Evolutionary conservation across 2,329 filamentous ascomycete species (phyloP).

Genomic region (Arachnopeziza araneosa): DNA sequence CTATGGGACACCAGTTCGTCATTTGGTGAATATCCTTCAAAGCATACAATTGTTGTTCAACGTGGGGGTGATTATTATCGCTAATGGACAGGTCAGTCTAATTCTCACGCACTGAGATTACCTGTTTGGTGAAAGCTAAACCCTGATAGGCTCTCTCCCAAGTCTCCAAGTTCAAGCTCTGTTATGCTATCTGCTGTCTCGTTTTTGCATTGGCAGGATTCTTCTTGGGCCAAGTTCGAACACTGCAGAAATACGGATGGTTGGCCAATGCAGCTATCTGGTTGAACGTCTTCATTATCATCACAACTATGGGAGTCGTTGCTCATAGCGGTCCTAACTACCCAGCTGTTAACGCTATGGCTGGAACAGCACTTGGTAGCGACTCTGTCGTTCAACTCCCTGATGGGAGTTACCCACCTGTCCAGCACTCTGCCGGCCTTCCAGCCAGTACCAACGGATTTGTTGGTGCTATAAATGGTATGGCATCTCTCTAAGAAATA

Average conservation of each 20-base stretch:
- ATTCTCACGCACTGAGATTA: slow-evolving; percentile 42
- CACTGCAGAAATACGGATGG: slow-evolving; percentile 47
- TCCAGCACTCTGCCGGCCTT: slow-evolving; percentile 1
- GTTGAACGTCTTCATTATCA: slow-evolving; percentile 48
- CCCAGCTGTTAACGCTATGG: slow-evolving; percentile 17
- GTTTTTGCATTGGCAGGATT: slow-evolving; percentile 46
- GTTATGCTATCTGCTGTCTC: slow-evolving; percentile 46
- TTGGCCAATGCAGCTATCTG: slow-evolving; percentile 50
- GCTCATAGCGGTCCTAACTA: slow-evolving; percentile 46
- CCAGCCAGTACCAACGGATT: background rate
- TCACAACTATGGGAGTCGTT: slow-evolving; percentile 49
- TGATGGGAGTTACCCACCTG: slow-evolving; percentile 31
- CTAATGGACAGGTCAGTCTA: slow-evolving; percentile 35
- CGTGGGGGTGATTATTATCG: slow-evolving; percentile 31
- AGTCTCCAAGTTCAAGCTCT: slow-evolving; percentile 42
- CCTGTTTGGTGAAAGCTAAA: background rate
- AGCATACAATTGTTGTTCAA: slow-evolving; percentile 42
- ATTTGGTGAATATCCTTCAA: slow-evolving; percentile 27
- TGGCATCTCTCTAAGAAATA: background rate
- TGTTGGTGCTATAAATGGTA: slow-evolving; percentile 1
- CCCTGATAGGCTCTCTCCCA: slow-evolving; percentile 39
- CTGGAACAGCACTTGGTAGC: slow-evolving; percentile 41
- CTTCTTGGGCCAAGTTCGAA: slow-evolving; percentile 48
- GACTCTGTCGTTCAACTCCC: slow-evolving; percentile 25
- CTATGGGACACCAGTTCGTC: slow-evolving; percentile 30